phyloP scores from a whole-genome alignment of 768 basidiomycete species.

The Tricholoma sp. region DNA sequence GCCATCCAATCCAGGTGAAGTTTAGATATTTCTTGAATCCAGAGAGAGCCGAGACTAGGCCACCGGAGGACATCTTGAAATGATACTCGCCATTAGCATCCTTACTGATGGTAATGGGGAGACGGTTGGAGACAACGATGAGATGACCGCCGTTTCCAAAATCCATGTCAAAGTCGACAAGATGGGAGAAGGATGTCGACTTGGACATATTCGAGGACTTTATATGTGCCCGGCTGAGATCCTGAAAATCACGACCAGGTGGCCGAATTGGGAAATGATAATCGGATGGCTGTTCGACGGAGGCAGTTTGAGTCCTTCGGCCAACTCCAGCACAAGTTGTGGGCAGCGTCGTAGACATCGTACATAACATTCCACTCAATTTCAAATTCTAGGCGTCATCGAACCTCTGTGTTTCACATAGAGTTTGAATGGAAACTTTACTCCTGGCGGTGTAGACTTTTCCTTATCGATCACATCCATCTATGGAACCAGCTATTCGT shows the following conservation, averaged over 20 bases:
- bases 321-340: constrained; percentile 1
- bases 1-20: constrained; percentile 98
- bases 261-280: constrained; percentile 30
- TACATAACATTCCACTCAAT: background rate
- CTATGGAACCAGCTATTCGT: background rate
- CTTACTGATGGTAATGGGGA: constrained; percentile 94
- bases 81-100: constrained; percentile 91
- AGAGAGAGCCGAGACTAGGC: constrained; percentile 93
- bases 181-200: constrained; percentile 21
- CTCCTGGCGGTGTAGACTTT: no score
- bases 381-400: background rate
- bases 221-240: constrained; percentile 7
- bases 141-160: constrained; percentile 58
- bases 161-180: constrained; percentile 36
- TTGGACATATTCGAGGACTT: constrained; percentile 14
- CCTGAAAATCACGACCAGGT: constrained; percentile 20
- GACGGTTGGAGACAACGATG: constrained; percentile 93
- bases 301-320: constrained; percentile 19
- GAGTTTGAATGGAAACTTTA: background rate
- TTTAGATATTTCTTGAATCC: constrained; percentile 98
- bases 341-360: background rate
- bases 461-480: background rate
- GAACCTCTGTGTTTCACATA: background rate
- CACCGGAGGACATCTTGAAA: constrained; percentile 99
- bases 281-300: constrained; percentile 22